Evolutionary conservation across 805 yeast species (phyloP), one percentile per base, ranked within the genome.

Genomic region (Tetrapisispora namnaoensis): DNA sequence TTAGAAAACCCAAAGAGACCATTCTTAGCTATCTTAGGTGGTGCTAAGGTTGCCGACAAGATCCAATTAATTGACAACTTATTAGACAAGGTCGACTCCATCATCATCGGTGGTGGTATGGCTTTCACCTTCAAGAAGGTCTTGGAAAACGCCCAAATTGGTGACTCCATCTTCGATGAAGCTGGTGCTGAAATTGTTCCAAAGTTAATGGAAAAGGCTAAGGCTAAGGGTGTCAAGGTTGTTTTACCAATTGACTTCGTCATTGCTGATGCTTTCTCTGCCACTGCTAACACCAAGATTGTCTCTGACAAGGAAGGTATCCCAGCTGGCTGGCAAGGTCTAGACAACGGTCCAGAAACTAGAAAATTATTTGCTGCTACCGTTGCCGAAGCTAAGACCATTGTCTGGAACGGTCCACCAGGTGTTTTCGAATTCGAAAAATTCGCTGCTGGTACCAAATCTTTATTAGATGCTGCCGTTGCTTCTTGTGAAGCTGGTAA

Each of bases 321-420:
- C 56, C 95, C 97, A 68, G 95, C 83, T 61, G 82, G 83, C 62
- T 84, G 95, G 86, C 83, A 85, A 82, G 99, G 99, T 68, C 80
- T 93, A 66, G 99, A 93, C 73, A 81, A 82, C 64, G 99, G 99
- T 74, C 90, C 89, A 74, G 83, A 86, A 76, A 79, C 95, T 54
- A 76, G 80, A 65, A 78, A 81, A 71, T 77, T 85, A 60, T 93
- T 86, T 69, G 79, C 83, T 58, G 82, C 75, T 58, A 83, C 96
- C 56, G 87, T 93, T 62, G 84, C 85, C 57, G 78, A 83, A 73
- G 95, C 99, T 61, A 89, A 91, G 82, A 93, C 99, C 65, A 91
- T 93, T 65, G 93, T 93, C 69, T 93, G 99, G 99, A 93, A 93
- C 78, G 99, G 99, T 71, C 99, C 99, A 57, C 97, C 99, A 73